Percentiles rank a stretch among this genome's conserved stretches.
Conservation (phyloP, 1,284 basidiomycete species). For the Pseudomicrostroma phylloplanum region DNA sequence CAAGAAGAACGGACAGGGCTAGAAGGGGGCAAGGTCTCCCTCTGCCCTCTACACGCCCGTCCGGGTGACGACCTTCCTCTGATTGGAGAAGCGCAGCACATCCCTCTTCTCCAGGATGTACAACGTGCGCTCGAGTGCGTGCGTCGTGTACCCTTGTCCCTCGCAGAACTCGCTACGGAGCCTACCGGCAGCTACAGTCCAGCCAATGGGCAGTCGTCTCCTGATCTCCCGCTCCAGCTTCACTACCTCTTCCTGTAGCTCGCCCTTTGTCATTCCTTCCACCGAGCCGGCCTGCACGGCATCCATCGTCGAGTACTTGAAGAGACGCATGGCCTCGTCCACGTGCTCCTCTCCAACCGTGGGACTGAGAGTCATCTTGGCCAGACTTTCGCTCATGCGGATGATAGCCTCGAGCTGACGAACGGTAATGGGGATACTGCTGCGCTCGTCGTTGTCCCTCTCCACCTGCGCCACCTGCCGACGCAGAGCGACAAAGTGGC, state of each 20-base stretch:
- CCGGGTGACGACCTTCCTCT: slow-evolving; percentile 44
- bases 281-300: slow-evolving; percentile 88
- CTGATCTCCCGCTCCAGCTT: slow-evolving; percentile 86
- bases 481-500: slow-evolving; percentile 88
- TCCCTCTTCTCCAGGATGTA: slow-evolving; percentile 93
- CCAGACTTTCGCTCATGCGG: slow-evolving; percentile 92
- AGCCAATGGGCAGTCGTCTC: slow-evolving; percentile 83
- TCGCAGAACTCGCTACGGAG: slow-evolving; percentile 92
- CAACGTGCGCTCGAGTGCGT: slow-evolving; percentile 85
- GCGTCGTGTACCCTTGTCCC: slow-evolving; percentile 65
- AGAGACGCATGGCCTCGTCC: slow-evolving; percentile 93
- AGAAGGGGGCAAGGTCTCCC: too few species aligned
- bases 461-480: slow-evolving; percentile 96
- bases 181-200: slow-evolving; percentile 91
- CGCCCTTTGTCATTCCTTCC: slow-evolving; percentile 85
- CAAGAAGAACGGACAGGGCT: too few species aligned
- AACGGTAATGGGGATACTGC: slow-evolving; percentile 95
- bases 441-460: slow-evolving; percentile 91
- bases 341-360: slow-evolving; percentile 88
- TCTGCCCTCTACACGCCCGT: slow-evolving; percentile 36
- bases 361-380: slow-evolving; percentile 84
- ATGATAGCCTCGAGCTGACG: slow-evolving; percentile 99
- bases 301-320: slow-evolving; percentile 99
- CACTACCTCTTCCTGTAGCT: slow-evolving; percentile 88
- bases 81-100: slow-evolving; percentile 72